Base-by-base conservation (phyloP, 1,284 basidiomycete genomes). In the Singerocomus inundabilis region DNA sequence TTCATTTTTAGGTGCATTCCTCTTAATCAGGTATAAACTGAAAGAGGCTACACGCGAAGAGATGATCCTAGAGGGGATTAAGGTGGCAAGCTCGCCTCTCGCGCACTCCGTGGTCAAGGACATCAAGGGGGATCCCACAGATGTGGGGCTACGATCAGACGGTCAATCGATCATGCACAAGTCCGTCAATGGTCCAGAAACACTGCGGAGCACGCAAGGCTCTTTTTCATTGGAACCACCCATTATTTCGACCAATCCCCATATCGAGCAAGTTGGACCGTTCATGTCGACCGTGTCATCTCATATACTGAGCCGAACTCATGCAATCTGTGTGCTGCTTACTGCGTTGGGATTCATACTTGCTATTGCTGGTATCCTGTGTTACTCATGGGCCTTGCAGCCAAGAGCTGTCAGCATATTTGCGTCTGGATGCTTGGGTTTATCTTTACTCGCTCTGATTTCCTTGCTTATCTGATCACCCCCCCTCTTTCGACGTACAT, bases 1-100 rank as follows among this genome's bases (percentile, higher is more conserved):
- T 30, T 80, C 81, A 8, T 83, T 83, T 61, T 64, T 80, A 41
- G 79, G 71, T 1, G 77, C 79, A 16, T 83, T 82, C 66, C 72
- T 79, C 52, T 71, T 83, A 40, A 73, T 82, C 48, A 70, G 74
- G 24, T 82, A 77, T 63, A 80, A 78, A 52, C 66, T 83, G 28
- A 70, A 72, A 52, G 72, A 78, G 57, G 81, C 79, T 8, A 76
- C 69, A 28, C 64, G 68, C 6, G 73, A 74, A 44, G 70, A 77
- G 53, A 46, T 63, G 56, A 61, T 68, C 25, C 59, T 51, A 10
- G 67, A 68, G 44, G 61, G 59, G 13, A 44, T 65, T 6, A 51
- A 42, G n/a, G 6, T 67, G 9, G 51, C 50, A 5, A 40, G 38
- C 21, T 63, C 65, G 5, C 67, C 63, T 12, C 44, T 54, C 7